These are phyloP conservation scores for Yarrowia sp. DNA, from an alignment of 805 yeast species.

Conservation along the genomic window DNA sequence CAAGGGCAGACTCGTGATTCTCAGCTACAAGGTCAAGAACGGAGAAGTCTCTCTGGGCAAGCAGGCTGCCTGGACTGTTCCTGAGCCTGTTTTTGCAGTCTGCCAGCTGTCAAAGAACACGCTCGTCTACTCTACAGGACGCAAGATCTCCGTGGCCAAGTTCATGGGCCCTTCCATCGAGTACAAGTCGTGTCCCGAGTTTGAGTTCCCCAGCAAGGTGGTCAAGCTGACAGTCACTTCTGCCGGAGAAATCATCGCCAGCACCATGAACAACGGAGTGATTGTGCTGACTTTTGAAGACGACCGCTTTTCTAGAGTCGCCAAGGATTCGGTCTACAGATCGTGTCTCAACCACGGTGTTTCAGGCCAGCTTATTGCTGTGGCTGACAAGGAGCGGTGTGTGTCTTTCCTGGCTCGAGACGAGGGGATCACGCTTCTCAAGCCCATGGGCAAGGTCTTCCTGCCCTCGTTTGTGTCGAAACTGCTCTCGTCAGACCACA, in stretches of 20 bases:
- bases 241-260: neutral
- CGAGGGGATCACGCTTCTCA: neutral
- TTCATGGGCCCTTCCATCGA: slow-evolving; percentile 2
- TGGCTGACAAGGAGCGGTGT: slow-evolving; percentile 23
- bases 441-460: slow-evolving; percentile 15
- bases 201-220: slow-evolving; percentile 10
- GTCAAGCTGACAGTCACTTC: neutral
- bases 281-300: neutral
- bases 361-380: neutral
- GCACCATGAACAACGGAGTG: slow-evolving; percentile 15
- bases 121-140: neutral
- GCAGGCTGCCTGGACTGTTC: slow-evolving; percentile 24
- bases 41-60: slow-evolving; percentile 18
- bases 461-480: slow-evolving; percentile 7
- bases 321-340: slow-evolving; percentile 8
- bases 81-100: slow-evolving; percentile 9
- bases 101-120: slow-evolving; percentile 9
- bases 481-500: neutral
- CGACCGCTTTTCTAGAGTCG: neutral
- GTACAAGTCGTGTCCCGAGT: slow-evolving; percentile 16
- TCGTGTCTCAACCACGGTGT: neutral
- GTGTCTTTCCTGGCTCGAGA: neutral
- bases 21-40: slow-evolving; percentile 4
- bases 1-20: slow-evolving; percentile 4
- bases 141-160: neutral